Evolutionary conservation across 2,329 filamentous ascomycete species (phyloP).

Genomic region (Fusarium cicatricum): DNA sequence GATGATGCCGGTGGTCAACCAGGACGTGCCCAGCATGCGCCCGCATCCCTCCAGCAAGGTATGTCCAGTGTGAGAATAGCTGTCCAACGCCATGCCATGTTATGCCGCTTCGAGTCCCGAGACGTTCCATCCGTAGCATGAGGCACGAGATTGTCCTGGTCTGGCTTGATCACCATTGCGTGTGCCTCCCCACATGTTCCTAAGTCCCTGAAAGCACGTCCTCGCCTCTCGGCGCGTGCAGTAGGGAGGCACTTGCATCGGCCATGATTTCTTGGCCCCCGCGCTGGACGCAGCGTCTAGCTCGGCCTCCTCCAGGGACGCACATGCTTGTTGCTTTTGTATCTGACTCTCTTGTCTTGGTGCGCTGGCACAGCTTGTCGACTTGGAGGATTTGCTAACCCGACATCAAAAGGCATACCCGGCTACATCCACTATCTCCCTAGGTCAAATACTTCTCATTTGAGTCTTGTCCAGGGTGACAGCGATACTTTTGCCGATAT

Average conservation of each 20-base stretch:
- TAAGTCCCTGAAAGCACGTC: slow-evolving; percentile 16
- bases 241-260: slow-evolving; percentile 6
- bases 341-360: slow-evolving; percentile 31
- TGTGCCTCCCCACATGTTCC: slow-evolving; percentile 9
- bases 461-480: slow-evolving; percentile 63
- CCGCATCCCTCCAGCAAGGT: slow-evolving; percentile 53
- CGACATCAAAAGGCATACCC: slow-evolving; percentile 26
- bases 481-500: slow-evolving; percentile 77
- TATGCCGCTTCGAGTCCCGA: slow-evolving; percentile 29
- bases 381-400: slow-evolving; percentile 36
- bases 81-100: slow-evolving; percentile 25
- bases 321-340: slow-evolving; percentile 35
- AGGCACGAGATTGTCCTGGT: slow-evolving; percentile 8
- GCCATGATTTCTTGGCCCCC: slow-evolving; percentile 13
- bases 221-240: slow-evolving; percentile 13
- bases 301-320: slow-evolving; percentile 32
- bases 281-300: slow-evolving; percentile 26
- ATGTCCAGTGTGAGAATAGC: slow-evolving; percentile 43
- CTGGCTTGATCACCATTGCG: slow-evolving; percentile 6
- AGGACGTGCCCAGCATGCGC: slow-evolving; percentile 52
- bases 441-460: slow-evolving; percentile 52
- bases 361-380: slow-evolving; percentile 28
- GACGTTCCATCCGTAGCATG: slow-evolving; percentile 32
- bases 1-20: slow-evolving; percentile 54
- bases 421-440: slow-evolving; percentile 63